Base-by-base conservation (phyloP, 352 stramenopile genomes). In the Aphanomyces invadans region DNA sequence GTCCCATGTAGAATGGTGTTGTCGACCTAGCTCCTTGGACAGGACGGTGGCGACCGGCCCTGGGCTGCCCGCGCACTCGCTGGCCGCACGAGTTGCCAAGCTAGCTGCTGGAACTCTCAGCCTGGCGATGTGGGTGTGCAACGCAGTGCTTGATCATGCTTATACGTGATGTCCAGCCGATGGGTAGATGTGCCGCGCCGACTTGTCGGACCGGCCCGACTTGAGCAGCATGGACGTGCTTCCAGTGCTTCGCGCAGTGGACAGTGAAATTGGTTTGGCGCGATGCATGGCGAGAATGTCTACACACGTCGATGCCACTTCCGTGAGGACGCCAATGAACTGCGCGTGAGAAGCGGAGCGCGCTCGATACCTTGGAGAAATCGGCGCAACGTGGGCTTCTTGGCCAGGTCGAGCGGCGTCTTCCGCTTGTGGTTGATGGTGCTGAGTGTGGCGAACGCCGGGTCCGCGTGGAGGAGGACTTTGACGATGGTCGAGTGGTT, bases 401-500 rank as follows among this genome's bases (percentile, higher is more conserved):
- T 49, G n/a, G 46, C 55, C 17, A 64, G 15, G 5, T 64, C 19
- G 2, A 33, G 21, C 9, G 55, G 55, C n/a, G 36, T 49, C 25
- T 52, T 51, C 5, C 33, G 11, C 36, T 64, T 64, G 55, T 23
- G 38, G 55, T 64, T 64, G 36, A 11, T 15, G 9, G 38, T 21
- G 21, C 52, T 4, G 2, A 64, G 33, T 15, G 55, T 51, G 32
- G 23, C 11, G 29, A 64, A 46, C 11, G 36, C 4, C 17, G 38
- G 21, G 25, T 64, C 65, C 12, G 74, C 73, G 10, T 73, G 52
- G n/a, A 90, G 46, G 15, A 90, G 68, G 3, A 73, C 46, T 3
- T 79, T 76, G 10, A 80, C 77, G 31, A 87, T 68, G 7, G 67
- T 73, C 28, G 67, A 71, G 69, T 71, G 78, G 7, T 76, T 75